These are phyloP conservation scores for Cornus kousa DNA, from an alignment of 148 eudicot genomes.

Conservation along the genomic window DNA sequence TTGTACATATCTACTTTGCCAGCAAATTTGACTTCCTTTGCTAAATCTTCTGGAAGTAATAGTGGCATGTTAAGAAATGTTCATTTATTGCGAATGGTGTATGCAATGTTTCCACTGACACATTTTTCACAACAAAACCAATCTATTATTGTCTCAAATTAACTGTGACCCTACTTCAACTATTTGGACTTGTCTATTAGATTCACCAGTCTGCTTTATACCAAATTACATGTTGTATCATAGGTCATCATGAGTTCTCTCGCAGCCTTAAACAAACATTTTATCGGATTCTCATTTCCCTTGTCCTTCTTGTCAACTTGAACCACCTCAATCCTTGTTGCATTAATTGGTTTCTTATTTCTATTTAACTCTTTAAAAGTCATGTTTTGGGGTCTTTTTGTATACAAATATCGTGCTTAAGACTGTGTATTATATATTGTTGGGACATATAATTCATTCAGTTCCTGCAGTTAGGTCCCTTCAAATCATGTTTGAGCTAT, in stretches of 20 bases:
- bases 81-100: background rate
- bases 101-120: background rate
- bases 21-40: background rate
- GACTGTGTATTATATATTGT: no score
- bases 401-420: no score
- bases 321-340: background rate
- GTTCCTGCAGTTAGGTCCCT: no score
- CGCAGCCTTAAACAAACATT: background rate
- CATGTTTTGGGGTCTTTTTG: background rate
- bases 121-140: background rate
- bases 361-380: background rate
- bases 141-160: background rate
- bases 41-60: background rate
- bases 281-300: background rate
- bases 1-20: background rate
- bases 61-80: background rate
- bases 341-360: constrained; percentile 1
- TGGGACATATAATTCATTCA: no score
- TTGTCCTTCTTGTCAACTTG: constrained; percentile 10
- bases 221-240: background rate
- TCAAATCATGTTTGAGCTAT: no score
- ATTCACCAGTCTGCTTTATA: background rate
- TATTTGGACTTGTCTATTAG: background rate
- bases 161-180: background rate
- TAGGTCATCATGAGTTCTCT: background rate